Conservation (phyloP, 2,329 filamentous ascomycete species). For the Cladophialophora psammophila region DNA sequence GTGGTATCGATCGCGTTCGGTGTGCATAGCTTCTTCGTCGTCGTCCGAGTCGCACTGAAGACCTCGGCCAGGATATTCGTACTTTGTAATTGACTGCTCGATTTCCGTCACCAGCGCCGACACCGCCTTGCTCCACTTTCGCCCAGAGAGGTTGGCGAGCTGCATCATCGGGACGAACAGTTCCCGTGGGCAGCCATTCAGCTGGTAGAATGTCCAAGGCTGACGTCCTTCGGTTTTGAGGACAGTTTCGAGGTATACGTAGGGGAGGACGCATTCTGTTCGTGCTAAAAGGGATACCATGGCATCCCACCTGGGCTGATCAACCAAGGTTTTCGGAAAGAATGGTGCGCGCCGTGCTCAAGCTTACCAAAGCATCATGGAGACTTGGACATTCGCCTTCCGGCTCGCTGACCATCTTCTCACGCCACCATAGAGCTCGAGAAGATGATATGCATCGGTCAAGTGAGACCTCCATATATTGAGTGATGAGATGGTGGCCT, state of each 20-base stretch:
- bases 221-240: slow-evolving; percentile 22
- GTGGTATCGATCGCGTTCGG: slow-evolving; percentile 25
- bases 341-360: not conserved
- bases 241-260: slow-evolving; percentile 23
- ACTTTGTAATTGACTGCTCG: slow-evolving; percentile 19
- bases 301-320: slow-evolving; percentile 21
- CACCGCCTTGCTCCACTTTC: not conserved
- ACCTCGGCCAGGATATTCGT: slow-evolving; percentile 20
- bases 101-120: slow-evolving; percentile 14
- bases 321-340: not conserved
- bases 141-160: slow-evolving; percentile 14
- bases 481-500: slow-evolving; percentile 19
- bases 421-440: slow-evolving; percentile 21
- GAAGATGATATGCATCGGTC: slow-evolving; percentile 13
- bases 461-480: slow-evolving; percentile 24
- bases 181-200: slow-evolving; percentile 29
- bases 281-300: slow-evolving; percentile 24
- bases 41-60: slow-evolving; percentile 9
- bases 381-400: slow-evolving; percentile 17
- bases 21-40: slow-evolving; percentile 25
- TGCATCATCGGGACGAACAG: slow-evolving; percentile 28
- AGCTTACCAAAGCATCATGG: slow-evolving; percentile 22
- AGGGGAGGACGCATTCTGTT: slow-evolving; percentile 19
- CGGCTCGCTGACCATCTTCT: slow-evolving; percentile 14
- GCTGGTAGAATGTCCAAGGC: slow-evolving; percentile 29